A percentile compares a stretch with the other conserved stretches of the same genome.
These are phyloP conservation scores for Paramecium pentaurelia DNA, from an alignment of 73 alveolate genomes.

Conservation along the genomic window DNA sequence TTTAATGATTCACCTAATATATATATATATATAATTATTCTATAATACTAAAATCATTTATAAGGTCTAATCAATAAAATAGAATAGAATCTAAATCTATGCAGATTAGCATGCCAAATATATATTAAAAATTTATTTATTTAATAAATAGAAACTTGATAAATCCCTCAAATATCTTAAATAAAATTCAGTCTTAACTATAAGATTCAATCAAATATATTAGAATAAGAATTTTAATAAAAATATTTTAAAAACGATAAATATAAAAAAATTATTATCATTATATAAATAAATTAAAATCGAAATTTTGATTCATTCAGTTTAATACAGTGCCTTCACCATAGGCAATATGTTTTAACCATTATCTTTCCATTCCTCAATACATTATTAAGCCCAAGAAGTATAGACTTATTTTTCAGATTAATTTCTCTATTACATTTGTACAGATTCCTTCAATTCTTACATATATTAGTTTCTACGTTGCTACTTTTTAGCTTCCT, in stretches of 20 bases:
- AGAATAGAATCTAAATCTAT: background rate
- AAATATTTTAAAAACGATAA: background rate
- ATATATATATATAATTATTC: background rate
- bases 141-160: background rate
- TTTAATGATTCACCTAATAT: background rate
- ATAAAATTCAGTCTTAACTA: background rate
- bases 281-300: background rate
- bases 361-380: constrained; percentile 43
- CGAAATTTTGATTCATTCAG: background rate
- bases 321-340: background rate
- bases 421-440: background rate
- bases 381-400: constrained; percentile 43
- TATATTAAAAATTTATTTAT: background rate
- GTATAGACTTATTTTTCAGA: background rate
- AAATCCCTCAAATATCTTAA: background rate
- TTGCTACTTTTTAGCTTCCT: background rate
- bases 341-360: constrained; percentile 20
- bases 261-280: background rate
- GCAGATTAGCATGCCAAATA: background rate
- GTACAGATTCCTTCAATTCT: background rate
- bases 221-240: background rate
- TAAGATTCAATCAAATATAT: background rate
- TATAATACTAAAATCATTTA: background rate
- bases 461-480: background rate
- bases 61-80: background rate